Percentiles rank a stretch among this genome's conserved stretches.
Evolutionary conservation across 371 early-diverging fungal species (phyloP).

Genomic region (Mortierella sp.): DNA sequence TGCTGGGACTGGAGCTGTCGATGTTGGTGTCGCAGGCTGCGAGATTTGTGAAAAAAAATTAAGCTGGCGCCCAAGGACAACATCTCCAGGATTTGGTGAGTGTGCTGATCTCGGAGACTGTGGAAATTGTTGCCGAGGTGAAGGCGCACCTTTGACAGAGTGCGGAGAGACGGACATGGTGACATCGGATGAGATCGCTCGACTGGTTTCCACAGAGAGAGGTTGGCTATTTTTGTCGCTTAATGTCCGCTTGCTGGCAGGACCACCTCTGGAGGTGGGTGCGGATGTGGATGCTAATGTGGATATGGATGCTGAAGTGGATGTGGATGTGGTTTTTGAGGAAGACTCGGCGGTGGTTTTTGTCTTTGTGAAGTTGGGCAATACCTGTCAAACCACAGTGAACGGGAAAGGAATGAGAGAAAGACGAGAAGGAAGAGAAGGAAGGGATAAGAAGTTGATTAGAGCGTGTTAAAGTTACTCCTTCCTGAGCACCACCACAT

Average conservation of each 20-base stretch:
- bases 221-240: not conserved
- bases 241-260: not conserved
- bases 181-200: not conserved
- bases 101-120: not conserved
- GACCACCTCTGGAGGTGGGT: not conserved
- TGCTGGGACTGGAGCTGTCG: not conserved
- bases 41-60: not conserved
- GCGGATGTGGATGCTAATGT: not conserved
- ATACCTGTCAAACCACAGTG: not conserved
- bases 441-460: not conserved
- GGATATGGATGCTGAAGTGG: not conserved
- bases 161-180: not conserved
- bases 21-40: not conserved
- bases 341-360: not conserved
- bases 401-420: too few relatives aligned
- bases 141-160: not conserved
- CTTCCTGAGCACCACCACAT: too few relatives aligned
- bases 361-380: slow-evolving; percentile 18
- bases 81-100: not conserved
- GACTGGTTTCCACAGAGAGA: not conserved
- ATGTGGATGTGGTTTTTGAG: not conserved
- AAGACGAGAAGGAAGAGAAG: too few relatives aligned
- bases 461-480: not conserved
- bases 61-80: not conserved
- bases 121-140: not conserved